These are phyloP conservation scores for Colletotrichum sp. DNA, from an alignment of 2,329 filamentous ascomycete genomes.

Conservation along the genomic window DNA sequence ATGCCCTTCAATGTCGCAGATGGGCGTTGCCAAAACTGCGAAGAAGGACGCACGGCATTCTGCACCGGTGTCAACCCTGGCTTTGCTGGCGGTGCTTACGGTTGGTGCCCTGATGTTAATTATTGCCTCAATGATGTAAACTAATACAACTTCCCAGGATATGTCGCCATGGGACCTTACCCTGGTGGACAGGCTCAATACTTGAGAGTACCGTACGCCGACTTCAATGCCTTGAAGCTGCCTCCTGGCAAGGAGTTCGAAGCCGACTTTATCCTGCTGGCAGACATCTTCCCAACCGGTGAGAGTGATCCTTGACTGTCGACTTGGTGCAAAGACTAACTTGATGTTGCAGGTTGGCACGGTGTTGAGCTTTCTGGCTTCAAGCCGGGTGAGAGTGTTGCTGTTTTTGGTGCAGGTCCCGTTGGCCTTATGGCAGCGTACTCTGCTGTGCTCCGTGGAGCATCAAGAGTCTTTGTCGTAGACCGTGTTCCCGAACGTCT, in stretches of 20 bases:
- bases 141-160: constrained; percentile 34
- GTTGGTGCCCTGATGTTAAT: constrained; percentile 19
- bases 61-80: constrained; percentile 60
- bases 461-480: constrained; percentile 65
- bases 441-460: constrained; percentile 64
- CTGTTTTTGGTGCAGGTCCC: constrained; percentile 68
- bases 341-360: constrained; percentile 51
- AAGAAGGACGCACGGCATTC: constrained; percentile 68
- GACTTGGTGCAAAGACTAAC: neutral
- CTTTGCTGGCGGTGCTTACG: constrained; percentile 40
- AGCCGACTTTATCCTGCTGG: constrained; percentile 60
- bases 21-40: constrained; percentile 67
- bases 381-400: constrained; percentile 64
- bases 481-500: constrained; percentile 67
- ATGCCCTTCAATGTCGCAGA: constrained; percentile 71
- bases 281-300: constrained; percentile 39
- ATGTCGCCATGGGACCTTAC: constrained; percentile 65
- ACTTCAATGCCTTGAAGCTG: constrained; percentile 69
- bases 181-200: constrained; percentile 64
- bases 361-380: constrained; percentile 64
- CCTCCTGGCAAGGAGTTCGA: constrained; percentile 67
- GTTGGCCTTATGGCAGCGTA: constrained; percentile 73
- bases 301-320: neutral
- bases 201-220: constrained; percentile 68
- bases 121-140: too few relatives aligned